phyloP scores from a whole-genome alignment of 179 eudicot genomes.

The Actinidia arguta region DNA sequence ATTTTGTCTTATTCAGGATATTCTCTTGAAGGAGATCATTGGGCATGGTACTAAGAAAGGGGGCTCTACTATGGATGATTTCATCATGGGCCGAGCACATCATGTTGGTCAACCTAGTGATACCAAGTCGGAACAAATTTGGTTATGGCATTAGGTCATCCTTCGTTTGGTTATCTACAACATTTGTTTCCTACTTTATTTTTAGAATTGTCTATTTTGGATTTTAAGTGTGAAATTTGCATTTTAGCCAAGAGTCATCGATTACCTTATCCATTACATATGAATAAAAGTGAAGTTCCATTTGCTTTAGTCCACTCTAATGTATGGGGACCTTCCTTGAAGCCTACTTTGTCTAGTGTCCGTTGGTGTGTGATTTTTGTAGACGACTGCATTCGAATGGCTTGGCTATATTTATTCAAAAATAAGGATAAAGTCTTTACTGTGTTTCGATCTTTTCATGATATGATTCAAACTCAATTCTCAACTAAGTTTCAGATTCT shows the following conservation, averaged over 20 bases:
- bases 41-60: conserved; percentile 8
- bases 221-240: conserved; percentile 10
- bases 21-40: not conserved
- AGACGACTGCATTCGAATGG: conserved; percentile 19
- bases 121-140: not conserved
- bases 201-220: not conserved
- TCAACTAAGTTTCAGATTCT: not conserved
- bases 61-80: conserved; percentile 8
- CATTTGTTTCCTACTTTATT: not conserved
- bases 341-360: not conserved
- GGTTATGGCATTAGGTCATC: not conserved
- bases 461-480: not conserved
- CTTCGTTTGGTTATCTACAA: too few species aligned
- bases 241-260: not conserved
- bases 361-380: not conserved
- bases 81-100: not conserved
- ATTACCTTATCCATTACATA: not conserved
- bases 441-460: conserved; percentile 18
- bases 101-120: not conserved
- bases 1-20: not conserved
- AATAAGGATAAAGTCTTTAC: conserved; percentile 14
- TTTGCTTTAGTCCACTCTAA: conserved; percentile 9
- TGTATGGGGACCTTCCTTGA: not conserved
- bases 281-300: conserved; percentile 10
- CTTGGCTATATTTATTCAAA: conserved; percentile 20